phyloP scores from a whole-genome alignment of 2,329 filamentous ascomycete species.

The Aspergillus aculeatus region DNA sequence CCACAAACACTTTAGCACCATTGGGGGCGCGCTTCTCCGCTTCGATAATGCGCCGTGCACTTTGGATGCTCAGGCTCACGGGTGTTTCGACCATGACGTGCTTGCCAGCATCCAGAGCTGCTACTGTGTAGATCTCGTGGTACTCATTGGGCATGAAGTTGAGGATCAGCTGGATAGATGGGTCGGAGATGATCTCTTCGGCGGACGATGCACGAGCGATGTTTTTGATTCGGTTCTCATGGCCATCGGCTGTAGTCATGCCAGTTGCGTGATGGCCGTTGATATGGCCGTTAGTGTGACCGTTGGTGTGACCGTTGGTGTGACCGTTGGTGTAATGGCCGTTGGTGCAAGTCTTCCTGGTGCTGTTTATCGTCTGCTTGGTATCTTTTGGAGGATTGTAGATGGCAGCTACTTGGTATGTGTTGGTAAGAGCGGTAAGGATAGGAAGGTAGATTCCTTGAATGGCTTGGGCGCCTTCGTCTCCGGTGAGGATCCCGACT shows the following conservation, averaged over 20 bases:
- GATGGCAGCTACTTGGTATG: constrained; percentile 50
- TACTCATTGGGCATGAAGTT: constrained; percentile 58
- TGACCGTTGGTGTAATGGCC: neutral
- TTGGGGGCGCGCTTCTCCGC: constrained; percentile 47
- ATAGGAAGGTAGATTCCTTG: constrained; percentile 57
- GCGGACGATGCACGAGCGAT: neutral
- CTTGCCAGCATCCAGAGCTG: constrained; percentile 56
- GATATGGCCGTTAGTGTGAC: constrained; percentile 3
- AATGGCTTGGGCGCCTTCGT: constrained; percentile 41
- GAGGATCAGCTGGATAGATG: constrained; percentile 40
- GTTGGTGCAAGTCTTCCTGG: neutral
- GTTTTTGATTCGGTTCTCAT: neutral
- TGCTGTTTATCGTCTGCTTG: neutral
- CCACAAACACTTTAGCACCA: constrained; percentile 55
- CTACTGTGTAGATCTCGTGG: constrained; percentile 53
- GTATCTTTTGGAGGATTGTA: constrained; percentile 49
- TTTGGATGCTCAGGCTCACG: constrained; percentile 50
- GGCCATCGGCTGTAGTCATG: neutral
- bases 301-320: neutral
- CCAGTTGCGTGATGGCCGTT: neutral
- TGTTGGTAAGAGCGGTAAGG: constrained; percentile 42
- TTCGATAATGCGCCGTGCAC: constrained; percentile 48
- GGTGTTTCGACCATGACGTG: constrained; percentile 62
- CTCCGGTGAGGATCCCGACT: constrained; percentile 37
- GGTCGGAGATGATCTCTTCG: constrained; percentile 49